These are phyloP conservation scores for Cercospora janseana DNA, from an alignment of 2,329 filamentous ascomycete species.

Conservation along the genomic window DNA sequence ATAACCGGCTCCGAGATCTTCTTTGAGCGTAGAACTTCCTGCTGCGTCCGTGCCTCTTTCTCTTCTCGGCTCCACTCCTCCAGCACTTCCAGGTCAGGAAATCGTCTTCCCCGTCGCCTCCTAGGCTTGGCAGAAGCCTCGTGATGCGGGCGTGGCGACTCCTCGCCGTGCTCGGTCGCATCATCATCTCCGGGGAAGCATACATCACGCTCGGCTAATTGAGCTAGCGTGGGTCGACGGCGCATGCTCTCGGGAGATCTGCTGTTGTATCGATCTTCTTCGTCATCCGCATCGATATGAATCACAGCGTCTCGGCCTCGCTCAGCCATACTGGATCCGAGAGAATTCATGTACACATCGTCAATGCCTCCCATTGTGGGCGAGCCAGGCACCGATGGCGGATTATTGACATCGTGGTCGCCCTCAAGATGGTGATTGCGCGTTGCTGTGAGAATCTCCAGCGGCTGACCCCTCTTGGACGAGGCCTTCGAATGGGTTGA, in stretches of 20 bases:
- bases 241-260: conserved; percentile 43
- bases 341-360: conserved; percentile 68
- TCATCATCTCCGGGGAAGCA: conserved; percentile 76
- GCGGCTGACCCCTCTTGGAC: conserved; percentile 20
- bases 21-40: conserved; percentile 77
- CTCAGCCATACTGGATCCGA: conserved; percentile 47
- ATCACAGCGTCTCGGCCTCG: conserved; percentile 50
- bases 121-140: conserved; percentile 39
- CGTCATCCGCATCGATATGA: conserved; percentile 46
- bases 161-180: conserved; percentile 46
- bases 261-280: conserved; percentile 32
- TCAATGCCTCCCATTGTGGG: conserved; percentile 57
- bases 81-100: conserved; percentile 80
- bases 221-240: conserved; percentile 53
- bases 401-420: conserved; percentile 61
- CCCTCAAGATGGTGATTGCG: conserved; percentile 17
- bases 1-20: conserved; percentile 92
- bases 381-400: conserved; percentile 60
- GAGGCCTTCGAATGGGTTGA: conserved; percentile 33
- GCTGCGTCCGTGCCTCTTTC: conserved; percentile 72
- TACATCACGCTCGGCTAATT: conserved; percentile 78
- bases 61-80: conserved; percentile 90
- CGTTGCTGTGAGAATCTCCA: conserved; percentile 17
- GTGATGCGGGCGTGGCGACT: conserved; percentile 16
- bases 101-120: conserved; percentile 65